Evolutionary conservation across 1,284 basidiomycete species (phyloP), one percentile per base, ranked within the genome.

Genomic region (Exobasidium cylindrosporum): DNA sequence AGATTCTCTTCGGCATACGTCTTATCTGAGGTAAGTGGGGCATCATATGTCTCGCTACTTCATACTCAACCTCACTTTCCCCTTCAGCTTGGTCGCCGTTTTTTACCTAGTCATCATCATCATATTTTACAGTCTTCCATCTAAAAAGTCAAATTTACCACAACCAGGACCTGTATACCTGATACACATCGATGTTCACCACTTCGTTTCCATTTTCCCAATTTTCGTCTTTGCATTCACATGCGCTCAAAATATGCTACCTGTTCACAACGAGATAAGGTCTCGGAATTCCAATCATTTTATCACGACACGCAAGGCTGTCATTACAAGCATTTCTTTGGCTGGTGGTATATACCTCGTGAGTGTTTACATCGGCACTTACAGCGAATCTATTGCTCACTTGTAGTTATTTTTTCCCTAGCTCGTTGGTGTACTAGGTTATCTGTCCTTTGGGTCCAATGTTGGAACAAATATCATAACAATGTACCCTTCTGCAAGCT

Each of bases 401-500:
- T 60, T 46, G n/a, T n/a, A n/a, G n/a, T n/a, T n/a, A n/a, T n/a
- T 21, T 13, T 54, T 54, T 30, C 32, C 49, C 28, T 61, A 75
- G 30, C 67, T 78, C 43, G 73, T 80, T 1, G 78, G 71, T 3
- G 68, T 74, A 14, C 87, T 95, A 69, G 96, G 96, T 0, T 98
- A 98, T 80, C 83, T 97, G 46, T 97, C 95, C 0, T 99, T 99
- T 80, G 96, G 96, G 1, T 87, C 88, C 52, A 88, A 87, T 73
- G 72, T 76, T 2, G 66, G 67, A 17, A 68, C 70, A 54, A 79
- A 79, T 61, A 77, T 79, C 57, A 78, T 78, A 44, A 70, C 77
- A 40, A 78, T 72, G 80, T 97, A 96, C 76, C 92, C 93, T 1
- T 87, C 90, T n/a, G 91, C 90, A 1, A 92, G 92, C 43, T 81